Evolutionary conservation across 352 stramenopile genomes (phyloP), one percentile per base, ranked within the genome.

Genomic region (Globisporangium middletonii): DNA sequence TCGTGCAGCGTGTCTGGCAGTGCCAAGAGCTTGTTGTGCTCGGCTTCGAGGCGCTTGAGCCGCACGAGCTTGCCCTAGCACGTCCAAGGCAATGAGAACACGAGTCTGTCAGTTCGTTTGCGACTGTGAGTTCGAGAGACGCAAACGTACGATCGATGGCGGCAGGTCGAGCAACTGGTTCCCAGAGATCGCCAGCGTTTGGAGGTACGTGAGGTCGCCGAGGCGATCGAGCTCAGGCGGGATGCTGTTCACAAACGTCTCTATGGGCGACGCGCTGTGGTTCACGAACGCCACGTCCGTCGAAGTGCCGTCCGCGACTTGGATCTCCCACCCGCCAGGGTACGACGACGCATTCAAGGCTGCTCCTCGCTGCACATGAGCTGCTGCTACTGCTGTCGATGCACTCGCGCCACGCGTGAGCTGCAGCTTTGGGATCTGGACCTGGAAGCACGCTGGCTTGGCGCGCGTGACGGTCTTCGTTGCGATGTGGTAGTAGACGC

Each of bases 161-260:
- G 82, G 82, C 3, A 92, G 54, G 1, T 87, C 77, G 45, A 75
- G 55, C 0, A 92, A 63, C 23, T 89, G 68, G 50, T 92, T 92
- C 2, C 68, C 69, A 2, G 72, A 79, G n/a, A 92, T 23, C 18
- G 72, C 50, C 23, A 92, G 75, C 0, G 43, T 42, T 1, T 75
- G 60, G 38, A 92, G 51, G 27, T 68, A 62, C n/a, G 68, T 63
- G 13, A 90, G 47, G 7, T 75, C 60, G 11, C 71, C 76, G 41
- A 79, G 73, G 8, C 68, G 72, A 54, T 92, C 79, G 16, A 90
- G 73, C 5, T 67, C 76, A 13, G 62, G 38, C 9, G 82, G 79
- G 5, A 92, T 55, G 0, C 26, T 57, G 15, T 23, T 44, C 8
- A 53, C 49, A 43, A 69, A 73, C 1, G 23, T 72, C n/a, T 80